Evolutionary conservation across 345 rosid species (phyloP), one percentile per base, ranked within the genome.

Genomic region (Linum trigynum): DNA sequence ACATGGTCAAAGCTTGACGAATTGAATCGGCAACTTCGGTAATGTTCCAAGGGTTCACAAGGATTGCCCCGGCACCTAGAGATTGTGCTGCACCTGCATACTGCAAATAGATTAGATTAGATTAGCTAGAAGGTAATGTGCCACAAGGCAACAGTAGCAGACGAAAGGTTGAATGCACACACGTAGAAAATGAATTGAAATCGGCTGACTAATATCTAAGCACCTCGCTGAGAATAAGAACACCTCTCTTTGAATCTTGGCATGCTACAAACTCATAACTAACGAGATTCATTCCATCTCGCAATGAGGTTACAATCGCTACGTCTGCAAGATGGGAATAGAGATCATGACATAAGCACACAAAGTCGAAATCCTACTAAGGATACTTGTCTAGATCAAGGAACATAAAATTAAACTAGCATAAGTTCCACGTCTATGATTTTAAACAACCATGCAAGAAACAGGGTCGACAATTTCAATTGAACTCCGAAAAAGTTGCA

Each of bases 81-180:
- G 98, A 91, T 76, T 95, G 99, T 69, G 99, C 99, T 57, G 99
- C 99, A 63, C 99, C 99, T 55, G 99, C 98, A 82, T 91, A 95
- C 99, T 95, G 74, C 62, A 76, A 53, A 64, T 55, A 67, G 57
- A 35, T 7, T 23, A 53, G n/a, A 66, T 35, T 17, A 66, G 7
- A 1, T 12, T 32, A 17, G 15, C 37, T 56, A 38, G 37, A 53
- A 15, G 57, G 15, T 39, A 16, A 17, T 57, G 59, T 61, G 11
- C 11, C 38, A 42, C 9, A 7, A 41, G 37, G 62, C 61, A 37
- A 41, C 41, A 69, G 0, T 39, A 14, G n/a, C 40, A 48, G 17
- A 16, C 16, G 12, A 6, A 38, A 38, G 9, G 8, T 55, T 38
- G 39, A 39, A 23, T 1, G 59, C 16, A 23, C 40, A n/a, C 15